phyloP scores from a whole-genome alignment of 2,329 filamentous ascomycete genomes.

The Leptodontidium sp. region DNA sequence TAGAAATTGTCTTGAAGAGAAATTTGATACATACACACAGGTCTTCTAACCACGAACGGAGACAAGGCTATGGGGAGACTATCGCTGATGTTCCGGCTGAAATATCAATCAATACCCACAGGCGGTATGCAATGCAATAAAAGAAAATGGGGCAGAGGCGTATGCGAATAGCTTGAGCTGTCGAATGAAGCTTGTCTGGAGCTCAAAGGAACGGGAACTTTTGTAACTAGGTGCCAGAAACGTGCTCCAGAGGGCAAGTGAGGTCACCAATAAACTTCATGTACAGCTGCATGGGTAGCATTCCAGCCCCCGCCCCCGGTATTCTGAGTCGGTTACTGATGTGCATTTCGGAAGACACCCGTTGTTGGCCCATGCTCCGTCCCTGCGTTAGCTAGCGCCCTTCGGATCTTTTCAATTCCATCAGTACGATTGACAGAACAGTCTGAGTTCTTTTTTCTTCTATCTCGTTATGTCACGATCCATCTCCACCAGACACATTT shows the following conservation, averaged over 20 bases:
- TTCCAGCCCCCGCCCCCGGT: not conserved
- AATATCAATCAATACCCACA: not conserved
- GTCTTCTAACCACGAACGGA: not conserved
- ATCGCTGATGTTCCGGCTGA: not conserved
- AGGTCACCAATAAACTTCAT: too few relatives aligned
- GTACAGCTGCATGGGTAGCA: too few relatives aligned
- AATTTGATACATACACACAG: not conserved
- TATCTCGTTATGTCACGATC: too few relatives aligned
- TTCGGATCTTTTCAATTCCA: too few relatives aligned
- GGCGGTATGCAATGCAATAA: not conserved
- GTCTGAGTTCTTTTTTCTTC: too few relatives aligned
- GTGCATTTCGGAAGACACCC: not conserved
- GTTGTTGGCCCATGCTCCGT: not conserved
- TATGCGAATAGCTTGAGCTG: too few relatives aligned
- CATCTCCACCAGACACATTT: too few relatives aligned
- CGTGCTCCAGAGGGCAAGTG: not conserved
- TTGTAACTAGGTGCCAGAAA: not conserved
- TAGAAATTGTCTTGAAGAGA: not conserved
- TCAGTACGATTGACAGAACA: too few relatives aligned
- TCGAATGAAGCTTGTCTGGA: not conserved
- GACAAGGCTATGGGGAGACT: not conserved
- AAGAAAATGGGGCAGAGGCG: too few relatives aligned
- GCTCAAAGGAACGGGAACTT: not conserved
- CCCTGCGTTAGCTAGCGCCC: too few relatives aligned
- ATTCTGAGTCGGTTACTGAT: not conserved